A percentile compares a stretch with the other conserved stretches of the same genome.
phyloP scores from a whole-genome alignment of 2,329 filamentous ascomycete genomes.

The Aureobasidium uvarum region DNA sequence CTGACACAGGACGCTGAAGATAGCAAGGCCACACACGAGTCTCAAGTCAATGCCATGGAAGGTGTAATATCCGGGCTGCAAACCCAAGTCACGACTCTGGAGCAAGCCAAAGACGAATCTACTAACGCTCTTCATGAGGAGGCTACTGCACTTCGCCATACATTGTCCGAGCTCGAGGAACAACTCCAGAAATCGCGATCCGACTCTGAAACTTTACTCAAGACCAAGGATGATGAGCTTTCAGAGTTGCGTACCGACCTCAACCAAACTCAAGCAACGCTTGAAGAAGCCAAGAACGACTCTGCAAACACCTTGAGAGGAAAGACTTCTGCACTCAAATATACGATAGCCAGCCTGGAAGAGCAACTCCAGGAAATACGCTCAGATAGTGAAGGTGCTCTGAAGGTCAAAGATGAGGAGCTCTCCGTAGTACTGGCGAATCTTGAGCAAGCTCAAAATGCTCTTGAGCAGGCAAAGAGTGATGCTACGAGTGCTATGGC shows the following conservation, averaged over 20 bases:
- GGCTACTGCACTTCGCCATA: neutral
- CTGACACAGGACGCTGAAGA: neutral
- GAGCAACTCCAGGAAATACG: neutral
- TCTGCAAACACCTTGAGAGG: neutral
- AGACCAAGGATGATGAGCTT: conserved; percentile 25
- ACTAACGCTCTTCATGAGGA: neutral
- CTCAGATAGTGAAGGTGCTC: neutral
- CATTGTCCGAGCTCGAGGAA: conserved; percentile 1
- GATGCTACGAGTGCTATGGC: neutral
- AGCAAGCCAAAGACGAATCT: conserved; percentile 9
- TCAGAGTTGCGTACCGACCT: conserved; percentile 12
- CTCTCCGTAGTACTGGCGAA: conserved; percentile 20
- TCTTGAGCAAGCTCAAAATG: conserved; percentile 5
- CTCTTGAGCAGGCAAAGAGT: conserved; percentile 14
- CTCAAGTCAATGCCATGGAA: conserved; percentile 11
- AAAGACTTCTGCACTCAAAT: neutral
- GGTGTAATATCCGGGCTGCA: neutral
- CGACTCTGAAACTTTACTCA: neutral
- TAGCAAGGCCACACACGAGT: neutral
- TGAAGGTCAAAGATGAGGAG: conserved; percentile 25
- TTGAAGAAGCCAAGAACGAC: conserved; percentile 12
- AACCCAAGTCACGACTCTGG: conserved; percentile 1
- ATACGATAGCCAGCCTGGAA: neutral
- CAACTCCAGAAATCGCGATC: neutral
- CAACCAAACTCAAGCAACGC: neutral